Conservation (phyloP, 371 early-diverging fungal species). For the Fennellomyces sp. region DNA sequence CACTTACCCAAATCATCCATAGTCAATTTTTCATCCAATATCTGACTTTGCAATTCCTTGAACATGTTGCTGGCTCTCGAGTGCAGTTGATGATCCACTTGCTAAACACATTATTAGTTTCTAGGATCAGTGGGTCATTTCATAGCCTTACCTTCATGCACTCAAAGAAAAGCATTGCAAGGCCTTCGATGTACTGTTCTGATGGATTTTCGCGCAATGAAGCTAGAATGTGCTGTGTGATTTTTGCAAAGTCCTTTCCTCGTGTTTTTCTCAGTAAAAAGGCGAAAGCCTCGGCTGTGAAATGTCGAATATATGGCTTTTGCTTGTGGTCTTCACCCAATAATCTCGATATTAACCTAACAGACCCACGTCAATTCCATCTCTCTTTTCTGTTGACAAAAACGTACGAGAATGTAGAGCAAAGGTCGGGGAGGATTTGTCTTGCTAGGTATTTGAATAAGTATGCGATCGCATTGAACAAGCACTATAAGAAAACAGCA, state of each 20-base stretch:
- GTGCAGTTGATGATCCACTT: constrained; percentile 63
- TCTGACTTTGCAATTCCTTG: constrained; percentile 50
- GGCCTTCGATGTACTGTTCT: constrained; percentile 69
- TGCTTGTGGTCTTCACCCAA: constrained; percentile 60
- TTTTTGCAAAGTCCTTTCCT: constrained; percentile 54
- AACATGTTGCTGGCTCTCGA: constrained; percentile 55
- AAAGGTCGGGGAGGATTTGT: constrained; percentile 68
- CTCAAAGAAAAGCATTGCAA: constrained; percentile 82
- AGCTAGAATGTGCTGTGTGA: constrained; percentile 61
- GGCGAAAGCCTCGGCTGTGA: constrained; percentile 92
- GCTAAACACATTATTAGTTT: constrained; percentile 20
- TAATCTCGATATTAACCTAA: neutral
- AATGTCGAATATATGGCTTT: constrained; percentile 81
- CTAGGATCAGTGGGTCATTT: neutral
- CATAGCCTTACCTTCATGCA: constrained; percentile 62
- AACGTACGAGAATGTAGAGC: constrained; percentile 68
- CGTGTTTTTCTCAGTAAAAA: constrained; percentile 84
- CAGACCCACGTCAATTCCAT: neutral
- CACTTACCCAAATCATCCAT: constrained; percentile 24
- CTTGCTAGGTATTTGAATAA: constrained; percentile 88
- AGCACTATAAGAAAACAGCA: constrained; percentile 46
- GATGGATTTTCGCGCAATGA: constrained; percentile 53
- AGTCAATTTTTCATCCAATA: constrained; percentile 27
- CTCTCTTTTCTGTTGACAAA: no score
- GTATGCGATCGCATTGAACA: constrained; percentile 88